Evolutionary conservation across 2,329 filamentous ascomycete genomes (phyloP), one percentile per base, ranked within the genome.

Genomic region (Xylaria sp.): DNA sequence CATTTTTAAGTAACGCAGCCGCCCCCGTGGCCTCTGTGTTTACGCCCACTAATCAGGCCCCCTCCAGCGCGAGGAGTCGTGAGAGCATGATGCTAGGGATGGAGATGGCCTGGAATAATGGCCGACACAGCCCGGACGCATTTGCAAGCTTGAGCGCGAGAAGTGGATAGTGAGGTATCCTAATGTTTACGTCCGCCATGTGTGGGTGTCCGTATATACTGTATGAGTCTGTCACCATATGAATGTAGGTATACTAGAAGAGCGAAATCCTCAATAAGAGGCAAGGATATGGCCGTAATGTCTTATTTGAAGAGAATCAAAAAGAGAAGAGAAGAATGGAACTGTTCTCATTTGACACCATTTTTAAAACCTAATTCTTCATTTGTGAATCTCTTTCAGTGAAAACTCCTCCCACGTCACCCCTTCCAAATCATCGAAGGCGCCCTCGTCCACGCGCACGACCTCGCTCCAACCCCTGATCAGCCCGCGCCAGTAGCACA

Each of bases 51-150:
- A 67, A 73, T 60, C 42, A 64, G 51, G 76, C 75, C 36, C 61
- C 72, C 4, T 71, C 74, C 71, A 27, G 70, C 73, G 86, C 75
- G 80, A 88, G 81, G 78, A 94, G 91, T 74, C 86, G 91, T 57
- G 92, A 94, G 76, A 94, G 92, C 78, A 88, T 93, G 78, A 88
- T 84, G 64, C 85, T 89, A 72, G 86, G 91, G 48, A 84, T 88
- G 78, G 88, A 88, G 64, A 86, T 89, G 83, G 85, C 87, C 54
- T 89, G 87, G 87, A 84, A 84, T 74, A 90, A 90, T 73, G 92
- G 92, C 9, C 83, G 92, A 50, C 92, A 94, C 76, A 93, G 91
- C 74, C 92, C 92, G 3, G 92, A 94, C 79, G 92, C 92, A 14
- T 94, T 94, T 84, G 89, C 92, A 2, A 92, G 90, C 59, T 82